Evolutionary conservation across 1,139 yeast genomes (phyloP).

Genomic region (Komagataea norvegica): DNA sequence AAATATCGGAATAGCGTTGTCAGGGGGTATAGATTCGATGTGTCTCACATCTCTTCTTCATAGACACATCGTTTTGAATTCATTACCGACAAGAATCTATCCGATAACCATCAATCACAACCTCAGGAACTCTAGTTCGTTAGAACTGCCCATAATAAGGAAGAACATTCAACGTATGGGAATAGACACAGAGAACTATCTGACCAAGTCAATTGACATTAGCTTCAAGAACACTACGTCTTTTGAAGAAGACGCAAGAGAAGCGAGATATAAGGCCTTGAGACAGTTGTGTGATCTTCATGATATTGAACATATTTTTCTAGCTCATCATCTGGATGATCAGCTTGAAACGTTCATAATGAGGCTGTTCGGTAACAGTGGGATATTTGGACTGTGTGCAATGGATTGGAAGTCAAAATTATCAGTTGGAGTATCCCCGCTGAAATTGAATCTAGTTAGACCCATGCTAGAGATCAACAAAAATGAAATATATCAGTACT

Average conservation of each 20-base stretch:
- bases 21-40: constrained; percentile 85
- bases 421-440: constrained; percentile 21
- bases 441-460: constrained; percentile 34
- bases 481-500: constrained; percentile 41
- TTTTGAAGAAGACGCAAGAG: constrained; percentile 57
- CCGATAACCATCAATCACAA: constrained; percentile 60
- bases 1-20: constrained; percentile 43
- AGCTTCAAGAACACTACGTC: constrained; percentile 21
- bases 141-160: constrained; percentile 33
- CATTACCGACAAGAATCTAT: constrained; percentile 33
- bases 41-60: constrained; percentile 48
- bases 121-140: constrained; percentile 41
- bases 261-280: constrained; percentile 45
- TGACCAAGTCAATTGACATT: constrained; percentile 11
- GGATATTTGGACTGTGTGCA: constrained; percentile 53
- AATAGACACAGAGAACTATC: constrained; percentile 7
- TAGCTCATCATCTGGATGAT: constrained; percentile 71
- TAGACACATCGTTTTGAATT: constrained; percentile 28
- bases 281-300: constrained; percentile 32
- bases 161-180: constrained; percentile 16
- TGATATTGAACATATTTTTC: constrained; percentile 35
- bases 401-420: constrained; percentile 28
- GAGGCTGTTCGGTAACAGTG: constrained; percentile 49
- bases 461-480: constrained; percentile 53
- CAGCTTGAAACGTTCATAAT: constrained; percentile 66